These are phyloP conservation scores for Fagus crenata DNA, from an alignment of 306 rosid genomes.

Conservation along the genomic window DNA sequence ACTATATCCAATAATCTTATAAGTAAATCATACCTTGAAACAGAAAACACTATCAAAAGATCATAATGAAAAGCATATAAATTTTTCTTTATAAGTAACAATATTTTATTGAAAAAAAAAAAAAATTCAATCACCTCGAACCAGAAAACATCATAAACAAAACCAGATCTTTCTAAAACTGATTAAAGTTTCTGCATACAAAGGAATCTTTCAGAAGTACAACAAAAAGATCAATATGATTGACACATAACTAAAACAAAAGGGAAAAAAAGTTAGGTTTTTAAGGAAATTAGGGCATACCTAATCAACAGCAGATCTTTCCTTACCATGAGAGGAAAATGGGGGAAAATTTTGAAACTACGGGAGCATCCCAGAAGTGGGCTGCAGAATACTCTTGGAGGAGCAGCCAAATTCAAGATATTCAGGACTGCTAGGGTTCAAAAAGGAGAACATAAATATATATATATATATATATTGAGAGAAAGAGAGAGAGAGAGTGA, in stretches of 20 bases:
- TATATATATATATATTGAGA: background rate
- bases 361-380: conserved; percentile 22
- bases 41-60: conserved; percentile 12
- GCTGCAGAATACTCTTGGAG: conserved; percentile 13
- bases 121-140: background rate
- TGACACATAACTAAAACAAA: conserved; percentile 18
- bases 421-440: conserved; percentile 15
- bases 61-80: conserved; percentile 4
- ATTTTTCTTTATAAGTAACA: background rate
- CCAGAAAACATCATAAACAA: conserved; percentile 9
- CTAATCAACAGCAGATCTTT: conserved; percentile 29
- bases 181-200: background rate
- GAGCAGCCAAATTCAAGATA: conserved; percentile 13
- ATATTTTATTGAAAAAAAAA: too few species aligned
- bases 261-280: conserved; percentile 1
- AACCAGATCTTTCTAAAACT: conserved; percentile 11
- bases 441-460: conserved; percentile 23
- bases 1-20: background rate
- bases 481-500: too few species aligned
- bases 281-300: conserved; percentile 17
- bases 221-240: conserved; percentile 1
- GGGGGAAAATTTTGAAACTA: conserved; percentile 29
- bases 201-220: background rate
- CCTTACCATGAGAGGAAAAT: conserved; percentile 14
- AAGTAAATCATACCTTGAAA: conserved; percentile 7